phyloP scores from a whole-genome alignment of 2,329 filamentous ascomycete genomes.

The Seiridium unicorne region DNA sequence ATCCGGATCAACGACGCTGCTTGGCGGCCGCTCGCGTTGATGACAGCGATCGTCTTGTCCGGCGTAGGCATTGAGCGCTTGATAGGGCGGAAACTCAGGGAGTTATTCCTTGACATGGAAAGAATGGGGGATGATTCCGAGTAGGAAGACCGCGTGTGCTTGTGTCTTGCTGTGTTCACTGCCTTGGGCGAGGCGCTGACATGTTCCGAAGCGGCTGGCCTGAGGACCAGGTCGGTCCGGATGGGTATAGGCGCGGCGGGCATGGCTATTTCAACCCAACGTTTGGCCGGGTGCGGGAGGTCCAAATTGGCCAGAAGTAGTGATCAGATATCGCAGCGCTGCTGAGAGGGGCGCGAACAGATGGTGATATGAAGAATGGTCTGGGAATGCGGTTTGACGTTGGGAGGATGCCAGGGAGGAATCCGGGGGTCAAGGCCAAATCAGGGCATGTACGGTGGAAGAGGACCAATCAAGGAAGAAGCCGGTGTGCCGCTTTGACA shows the following conservation, averaged over 20 bases:
- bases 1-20: conserved; percentile 93
- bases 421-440: conserved; percentile 10
- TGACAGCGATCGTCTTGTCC: conserved; percentile 84
- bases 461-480: conserved; percentile 8
- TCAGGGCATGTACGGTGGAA: conserved; percentile 8
- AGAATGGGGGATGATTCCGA: conserved; percentile 57
- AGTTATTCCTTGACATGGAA: conserved; percentile 58
- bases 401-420: conserved; percentile 1
- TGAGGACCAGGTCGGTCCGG: conserved; percentile 28
- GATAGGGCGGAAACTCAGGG: conserved; percentile 57
- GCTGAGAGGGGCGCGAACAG: conserved; percentile 4
- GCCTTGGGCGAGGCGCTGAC: conserved; percentile 24
- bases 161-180: conserved; percentile 42
- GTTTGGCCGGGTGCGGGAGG: neutral
- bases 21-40: conserved; percentile 95
- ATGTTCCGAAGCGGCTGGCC: conserved; percentile 24
- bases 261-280: conserved; percentile 15
- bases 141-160: conserved; percentile 62
- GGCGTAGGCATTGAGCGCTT: conserved; percentile 59
- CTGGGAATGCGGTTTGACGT: conserved; percentile 2
- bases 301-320: neutral
- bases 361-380: conserved; percentile 3
- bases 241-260: conserved; percentile 30
- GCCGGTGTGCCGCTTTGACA: conserved; percentile 10
- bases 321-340: neutral